Conservation (phyloP, 2,329 filamentous ascomycete genomes). For the Macroventuria anomochaeta region DNA sequence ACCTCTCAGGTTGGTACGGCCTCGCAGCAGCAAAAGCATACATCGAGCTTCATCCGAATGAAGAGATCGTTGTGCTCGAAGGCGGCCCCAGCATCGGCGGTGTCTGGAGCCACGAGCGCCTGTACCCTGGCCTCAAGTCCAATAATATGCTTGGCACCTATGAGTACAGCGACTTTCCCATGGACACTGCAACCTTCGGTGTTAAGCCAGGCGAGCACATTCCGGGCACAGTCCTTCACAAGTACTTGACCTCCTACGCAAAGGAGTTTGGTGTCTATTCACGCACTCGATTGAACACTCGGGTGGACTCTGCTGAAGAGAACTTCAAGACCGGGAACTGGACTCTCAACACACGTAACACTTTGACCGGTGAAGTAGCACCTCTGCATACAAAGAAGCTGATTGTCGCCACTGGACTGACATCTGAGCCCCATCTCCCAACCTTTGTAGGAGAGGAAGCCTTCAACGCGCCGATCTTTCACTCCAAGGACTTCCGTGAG, state of each 20-base stretch:
- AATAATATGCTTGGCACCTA: conserved; percentile 53
- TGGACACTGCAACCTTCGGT: conserved; percentile 36
- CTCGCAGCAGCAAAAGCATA: conserved; percentile 45
- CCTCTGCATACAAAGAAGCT: conserved; percentile 53
- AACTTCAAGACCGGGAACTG: conserved; percentile 41
- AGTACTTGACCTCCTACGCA: conserved; percentile 57
- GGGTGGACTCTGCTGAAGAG: conserved; percentile 56
- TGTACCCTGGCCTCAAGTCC: conserved; percentile 54
- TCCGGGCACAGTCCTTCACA: conserved; percentile 61
- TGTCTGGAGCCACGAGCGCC: conserved; percentile 50
- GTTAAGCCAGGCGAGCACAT: conserved; percentile 64
- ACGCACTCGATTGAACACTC: conserved; percentile 59
- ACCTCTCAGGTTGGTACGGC: conserved; percentile 31
- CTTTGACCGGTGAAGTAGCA: conserved; percentile 5
- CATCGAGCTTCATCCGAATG: conserved; percentile 50
- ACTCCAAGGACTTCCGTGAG: conserved; percentile 60
- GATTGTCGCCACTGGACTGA: conserved; percentile 67
- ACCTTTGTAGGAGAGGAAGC: conserved; percentile 46
- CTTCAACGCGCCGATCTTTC: conserved; percentile 64
- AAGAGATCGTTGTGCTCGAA: conserved; percentile 53
- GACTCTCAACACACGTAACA: conserved; percentile 10
- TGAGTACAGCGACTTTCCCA: conserved; percentile 50
- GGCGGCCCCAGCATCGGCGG: conserved; percentile 49
- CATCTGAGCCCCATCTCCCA: conserved; percentile 64
- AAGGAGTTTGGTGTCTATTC: conserved; percentile 57